These are phyloP conservation scores for Prunus campanulata DNA, from an alignment of 306 rosid genomes.

Conservation along the genomic window DNA sequence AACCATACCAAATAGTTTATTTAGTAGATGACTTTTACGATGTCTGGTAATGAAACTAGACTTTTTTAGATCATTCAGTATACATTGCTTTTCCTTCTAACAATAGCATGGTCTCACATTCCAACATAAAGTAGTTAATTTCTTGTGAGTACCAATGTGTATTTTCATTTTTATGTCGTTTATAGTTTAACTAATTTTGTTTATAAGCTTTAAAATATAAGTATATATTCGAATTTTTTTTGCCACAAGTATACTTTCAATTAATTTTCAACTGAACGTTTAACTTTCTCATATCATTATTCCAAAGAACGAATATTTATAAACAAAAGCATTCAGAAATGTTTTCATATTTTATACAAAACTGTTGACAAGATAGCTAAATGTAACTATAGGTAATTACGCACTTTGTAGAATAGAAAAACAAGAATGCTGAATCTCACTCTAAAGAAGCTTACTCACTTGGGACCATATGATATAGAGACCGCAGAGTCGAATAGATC, in stretches of 20 bases:
- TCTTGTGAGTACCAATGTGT: neutral
- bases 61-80: neutral
- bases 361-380: neutral
- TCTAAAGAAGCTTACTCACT: conserved; percentile 64
- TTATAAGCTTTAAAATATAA: neutral
- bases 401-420: neutral
- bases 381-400: neutral
- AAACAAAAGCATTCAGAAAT: neutral
- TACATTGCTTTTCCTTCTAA: neutral
- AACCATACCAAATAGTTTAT: neutral
- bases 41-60: neutral
- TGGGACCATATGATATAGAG: conserved; percentile 61
- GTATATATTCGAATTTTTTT: too few relatives aligned
- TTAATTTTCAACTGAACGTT: neutral
- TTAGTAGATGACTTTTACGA: neutral
- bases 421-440: neutral
- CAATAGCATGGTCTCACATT: neutral
- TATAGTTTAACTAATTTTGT: neutral
- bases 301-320: neutral
- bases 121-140: neutral
- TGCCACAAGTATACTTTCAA: neutral
- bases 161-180: neutral
- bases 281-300: neutral
- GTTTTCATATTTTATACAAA: neutral
- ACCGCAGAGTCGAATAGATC: conserved; percentile 93